Conservation (phyloP, 1,284 basidiomycete species). For the Cerioporus squamosus region DNA sequence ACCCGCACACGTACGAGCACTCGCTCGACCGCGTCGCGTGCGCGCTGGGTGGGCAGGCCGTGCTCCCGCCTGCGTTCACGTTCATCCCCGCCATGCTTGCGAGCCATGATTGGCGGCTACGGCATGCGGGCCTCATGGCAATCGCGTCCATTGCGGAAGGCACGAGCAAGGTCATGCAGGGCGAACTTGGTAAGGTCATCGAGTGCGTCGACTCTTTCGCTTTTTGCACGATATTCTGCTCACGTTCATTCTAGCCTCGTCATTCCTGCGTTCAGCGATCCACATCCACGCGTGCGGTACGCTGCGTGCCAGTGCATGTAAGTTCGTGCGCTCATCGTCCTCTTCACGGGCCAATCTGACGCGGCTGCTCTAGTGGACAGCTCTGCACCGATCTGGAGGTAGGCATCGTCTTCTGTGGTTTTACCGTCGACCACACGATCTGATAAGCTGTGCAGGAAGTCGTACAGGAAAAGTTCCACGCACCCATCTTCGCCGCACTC, state of each 20-base stretch:
- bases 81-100: conserved; percentile 81
- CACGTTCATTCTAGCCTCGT: conserved; percentile 57
- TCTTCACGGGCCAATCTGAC: background rate
- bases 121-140: conserved; percentile 83
- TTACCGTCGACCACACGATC: background rate
- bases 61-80: conserved; percentile 78
- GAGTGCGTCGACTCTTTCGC: conserved; percentile 47
- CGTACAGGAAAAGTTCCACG: conserved; percentile 73
- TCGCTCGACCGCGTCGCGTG: conserved; percentile 76
- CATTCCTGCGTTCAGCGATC: conserved; percentile 73
- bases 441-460: conserved; percentile 53
- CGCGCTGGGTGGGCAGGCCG: conserved; percentile 71
- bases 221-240: background rate
- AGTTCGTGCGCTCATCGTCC: conserved; percentile 31
- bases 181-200: conserved; percentile 77
- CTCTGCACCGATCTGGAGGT: conserved; percentile 85
- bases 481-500: conserved; percentile 68
- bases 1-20: conserved; percentile 80
- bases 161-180: conserved; percentile 76
- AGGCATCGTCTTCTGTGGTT: conserved; percentile 17
- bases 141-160: conserved; percentile 81
- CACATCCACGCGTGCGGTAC: conserved; percentile 81
- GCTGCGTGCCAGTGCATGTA: conserved; percentile 89
- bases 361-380: conserved; percentile 59
- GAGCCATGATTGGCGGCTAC: conserved; percentile 78